A percentile compares a stretch with the other conserved stretches of the same genome.
Conservation (phyloP, 1,139 yeast genomes). For the Yamadazyma buinensis region DNA sequence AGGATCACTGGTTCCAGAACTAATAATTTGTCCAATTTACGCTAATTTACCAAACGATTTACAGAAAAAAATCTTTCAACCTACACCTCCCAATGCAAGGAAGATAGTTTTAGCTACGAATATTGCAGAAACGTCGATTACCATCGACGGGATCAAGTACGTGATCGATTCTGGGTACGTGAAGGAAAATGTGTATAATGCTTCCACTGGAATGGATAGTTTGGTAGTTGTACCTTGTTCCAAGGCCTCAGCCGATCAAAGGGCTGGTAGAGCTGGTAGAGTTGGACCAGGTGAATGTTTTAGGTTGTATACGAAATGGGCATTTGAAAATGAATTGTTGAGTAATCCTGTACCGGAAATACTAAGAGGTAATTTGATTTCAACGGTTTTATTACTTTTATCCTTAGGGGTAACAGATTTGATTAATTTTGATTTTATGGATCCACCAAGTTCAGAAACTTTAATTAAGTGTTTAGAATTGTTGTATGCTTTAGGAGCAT, state of each 20-base stretch:
- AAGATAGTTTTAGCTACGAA: conserved; percentile 94
- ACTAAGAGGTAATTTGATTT: conserved; percentile 70
- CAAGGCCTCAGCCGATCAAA: conserved; percentile 89
- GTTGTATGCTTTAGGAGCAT: conserved; percentile 82
- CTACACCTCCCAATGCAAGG: conserved; percentile 74
- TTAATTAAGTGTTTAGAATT: conserved; percentile 75
- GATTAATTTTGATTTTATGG: conserved; percentile 83
- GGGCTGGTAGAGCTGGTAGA: conserved; percentile 98
- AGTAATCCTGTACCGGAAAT: conserved; percentile 86
- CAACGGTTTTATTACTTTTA: conserved; percentile 69
- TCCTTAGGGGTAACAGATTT: conserved; percentile 82
- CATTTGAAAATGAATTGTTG: conserved; percentile 74
- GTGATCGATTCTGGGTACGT: conserved; percentile 94
- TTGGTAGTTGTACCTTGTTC: conserved; percentile 85
- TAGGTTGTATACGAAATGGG: conserved; percentile 82
- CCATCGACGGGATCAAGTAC: conserved; percentile 85
- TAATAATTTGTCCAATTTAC: conserved; percentile 83
- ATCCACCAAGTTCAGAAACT: conserved; percentile 72
- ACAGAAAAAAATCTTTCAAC: conserved; percentile 80
- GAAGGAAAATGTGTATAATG: conserved; percentile 79
- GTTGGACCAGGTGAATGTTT: conserved; percentile 96
- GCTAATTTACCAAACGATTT: conserved; percentile 85
- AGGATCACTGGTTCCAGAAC: conserved; percentile 58
- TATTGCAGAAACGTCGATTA: conserved; percentile 94
- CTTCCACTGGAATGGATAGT: conserved; percentile 87